Evolutionary conservation across 768 basidiomycete genomes (phyloP).

Genomic region (Obba rivulosa): DNA sequence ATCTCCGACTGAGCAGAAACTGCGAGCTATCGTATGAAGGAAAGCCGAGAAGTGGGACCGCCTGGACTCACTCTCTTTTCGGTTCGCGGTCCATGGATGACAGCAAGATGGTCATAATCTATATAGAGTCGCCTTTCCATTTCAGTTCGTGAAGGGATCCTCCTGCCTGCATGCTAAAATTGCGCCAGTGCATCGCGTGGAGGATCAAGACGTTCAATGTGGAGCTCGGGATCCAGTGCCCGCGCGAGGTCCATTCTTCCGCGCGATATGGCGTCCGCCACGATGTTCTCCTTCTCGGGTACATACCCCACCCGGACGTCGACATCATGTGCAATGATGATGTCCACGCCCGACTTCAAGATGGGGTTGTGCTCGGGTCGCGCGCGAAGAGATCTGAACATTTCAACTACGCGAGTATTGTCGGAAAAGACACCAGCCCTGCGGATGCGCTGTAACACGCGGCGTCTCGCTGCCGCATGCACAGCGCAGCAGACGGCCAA

Average conservation of each 20-base stretch:
- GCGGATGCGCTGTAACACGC: neutral
- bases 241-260: neutral
- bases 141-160: too few relatives aligned
- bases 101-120: too few relatives aligned
- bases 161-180: too few relatives aligned
- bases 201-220: slow-evolving; percentile 6
- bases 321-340: slow-evolving; percentile 6
- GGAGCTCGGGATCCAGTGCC: neutral
- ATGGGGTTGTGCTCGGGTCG: slow-evolving; percentile 11
- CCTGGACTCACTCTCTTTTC: too few relatives aligned
- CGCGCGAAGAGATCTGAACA: slow-evolving; percentile 18
- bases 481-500: slow-evolving; percentile 2
- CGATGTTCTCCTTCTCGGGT: slow-evolving; percentile 15
- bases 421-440: slow-evolving; percentile 19
- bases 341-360: slow-evolving; percentile 9
- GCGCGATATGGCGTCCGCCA: slow-evolving; percentile 21
- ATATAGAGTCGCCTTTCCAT: too few relatives aligned
- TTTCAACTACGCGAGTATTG: slow-evolving; percentile 19
- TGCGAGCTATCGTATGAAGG: too few relatives aligned
- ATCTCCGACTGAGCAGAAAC: too few relatives aligned
- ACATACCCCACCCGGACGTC: slow-evolving; percentile 22
- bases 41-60: too few relatives aligned
- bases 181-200: slow-evolving; percentile 16
- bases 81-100: too few relatives aligned
- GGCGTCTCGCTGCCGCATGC: neutral